Evolutionary conservation across 257 asterid species (phyloP).

Genomic region (Gardenia jasminoides): DNA sequence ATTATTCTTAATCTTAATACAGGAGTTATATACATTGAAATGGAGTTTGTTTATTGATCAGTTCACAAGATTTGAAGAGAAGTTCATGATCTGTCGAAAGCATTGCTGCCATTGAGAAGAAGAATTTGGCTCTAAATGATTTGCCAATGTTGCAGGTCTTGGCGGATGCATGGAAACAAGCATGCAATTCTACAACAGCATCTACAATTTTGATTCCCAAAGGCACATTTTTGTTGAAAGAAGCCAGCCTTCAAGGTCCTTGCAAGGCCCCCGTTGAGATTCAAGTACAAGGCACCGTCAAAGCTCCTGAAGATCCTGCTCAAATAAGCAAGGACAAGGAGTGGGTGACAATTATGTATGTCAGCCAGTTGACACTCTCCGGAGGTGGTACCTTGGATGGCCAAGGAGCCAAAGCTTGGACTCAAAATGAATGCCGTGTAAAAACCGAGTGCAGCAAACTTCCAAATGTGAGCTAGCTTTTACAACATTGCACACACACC

Average conservation of each 20-base stretch:
- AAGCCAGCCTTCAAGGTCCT: no score
- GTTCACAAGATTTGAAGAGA: no score
- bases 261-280: constrained; percentile 4
- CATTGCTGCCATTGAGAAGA: no score
- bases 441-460: constrained; percentile 25
- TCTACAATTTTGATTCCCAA: no score
- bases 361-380: constrained; percentile 35
- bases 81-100: no score
- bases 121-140: background rate
- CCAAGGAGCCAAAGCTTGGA: constrained; percentile 43
- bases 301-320: constrained; percentile 26
- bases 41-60: background rate
- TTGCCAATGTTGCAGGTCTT: constrained; percentile 33
- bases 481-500: no score
- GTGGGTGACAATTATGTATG: constrained; percentile 43
- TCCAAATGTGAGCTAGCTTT: constrained; percentile 17
- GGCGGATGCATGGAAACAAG: constrained; percentile 40
- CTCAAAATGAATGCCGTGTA: constrained; percentile 41
- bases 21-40: background rate
- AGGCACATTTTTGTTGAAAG: no score
- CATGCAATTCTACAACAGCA: constrained; percentile 18
- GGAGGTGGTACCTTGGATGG: constrained; percentile 52
- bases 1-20: background rate
- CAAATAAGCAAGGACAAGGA: constrained; percentile 23
- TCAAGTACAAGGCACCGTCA: constrained; percentile 35